Conservation (phyloP, 2,329 filamentous ascomycete genomes). For the Akanthomyces muscarius region DNA sequence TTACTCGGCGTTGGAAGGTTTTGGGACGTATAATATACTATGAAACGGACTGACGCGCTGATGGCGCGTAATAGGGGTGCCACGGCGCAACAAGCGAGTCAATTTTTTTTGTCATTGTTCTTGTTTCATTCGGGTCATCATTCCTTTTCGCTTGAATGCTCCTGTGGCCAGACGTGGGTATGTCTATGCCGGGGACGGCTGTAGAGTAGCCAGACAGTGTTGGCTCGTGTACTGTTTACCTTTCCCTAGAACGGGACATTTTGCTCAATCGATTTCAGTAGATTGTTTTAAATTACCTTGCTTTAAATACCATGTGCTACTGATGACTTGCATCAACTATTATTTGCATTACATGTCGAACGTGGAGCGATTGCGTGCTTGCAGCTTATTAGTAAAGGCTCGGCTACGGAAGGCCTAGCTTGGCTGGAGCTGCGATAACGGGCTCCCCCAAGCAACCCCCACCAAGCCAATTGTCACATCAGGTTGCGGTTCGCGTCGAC, state of each 20-base stretch:
- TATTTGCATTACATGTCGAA: background rate
- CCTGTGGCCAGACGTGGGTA: background rate
- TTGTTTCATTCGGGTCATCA: background rate
- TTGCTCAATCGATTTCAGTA: background rate
- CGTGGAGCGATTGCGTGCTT: conserved; percentile 10
- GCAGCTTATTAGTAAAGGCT: background rate
- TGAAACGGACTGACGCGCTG: background rate
- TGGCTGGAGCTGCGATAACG: conserved; percentile 11
- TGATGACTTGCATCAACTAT: too few species aligned
- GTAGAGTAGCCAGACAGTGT: conserved; percentile 7
- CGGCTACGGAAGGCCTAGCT: conserved; percentile 5
- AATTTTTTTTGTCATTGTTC: background rate
- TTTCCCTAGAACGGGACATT: background rate
- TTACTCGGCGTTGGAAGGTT: background rate
- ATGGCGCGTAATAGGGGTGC: background rate
- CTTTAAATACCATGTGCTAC: background rate
- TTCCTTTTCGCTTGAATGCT: background rate
- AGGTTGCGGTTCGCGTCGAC: background rate
- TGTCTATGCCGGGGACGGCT: background rate
- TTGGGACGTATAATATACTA: conserved; percentile 2
- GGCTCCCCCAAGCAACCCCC: conserved; percentile 3
- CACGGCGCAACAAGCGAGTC: background rate
- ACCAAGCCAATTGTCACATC: background rate
- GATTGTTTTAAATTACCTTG: background rate
- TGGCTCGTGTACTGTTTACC: conserved; percentile 8